Conservation (phyloP, 805 yeast genomes). For the Kurtzmaniella cleridarum region DNA sequence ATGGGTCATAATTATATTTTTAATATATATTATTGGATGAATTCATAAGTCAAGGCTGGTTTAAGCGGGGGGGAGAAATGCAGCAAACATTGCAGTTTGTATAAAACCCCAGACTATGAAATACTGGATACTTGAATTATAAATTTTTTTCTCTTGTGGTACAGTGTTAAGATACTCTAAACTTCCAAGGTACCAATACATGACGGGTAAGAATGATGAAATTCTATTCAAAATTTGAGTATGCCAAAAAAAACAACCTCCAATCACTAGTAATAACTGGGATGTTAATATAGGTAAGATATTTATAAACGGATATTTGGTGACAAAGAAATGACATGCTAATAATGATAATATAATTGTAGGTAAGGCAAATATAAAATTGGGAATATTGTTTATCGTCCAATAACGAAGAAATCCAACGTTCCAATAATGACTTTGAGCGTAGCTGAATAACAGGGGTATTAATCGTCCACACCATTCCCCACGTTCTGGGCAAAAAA, state of each 20-base stretch:
- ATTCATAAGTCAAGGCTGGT: no score
- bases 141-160: conserved; percentile 5
- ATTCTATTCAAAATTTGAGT: conserved; percentile 83
- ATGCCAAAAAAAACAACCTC: conserved; percentile 64
- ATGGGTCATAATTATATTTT: no score
- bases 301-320: conserved; percentile 28
- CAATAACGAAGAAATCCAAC: conserved; percentile 79
- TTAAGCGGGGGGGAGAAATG: conserved; percentile 93
- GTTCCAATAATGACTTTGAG: conserved; percentile 82
- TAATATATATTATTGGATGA: no score
- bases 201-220: conserved; percentile 69
- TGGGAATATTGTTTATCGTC: conserved; percentile 76
- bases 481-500: conserved; percentile 66
- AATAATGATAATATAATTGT: conserved; percentile 42
- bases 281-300: conserved; percentile 37
- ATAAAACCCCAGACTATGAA: conserved; percentile 57
- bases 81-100: conserved; percentile 71
- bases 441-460: conserved; percentile 61
- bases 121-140: conserved; percentile 32
- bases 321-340: conserved; percentile 34
- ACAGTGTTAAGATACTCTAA: conserved; percentile 4
- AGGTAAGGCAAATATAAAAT: conserved; percentile 74
- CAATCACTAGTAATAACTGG: conserved; percentile 39
- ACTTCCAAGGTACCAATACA: conserved; percentile 64
- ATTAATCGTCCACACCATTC: conserved; percentile 67